phyloP scores from a whole-genome alignment of 2,329 filamentous ascomycete genomes.

The Claviceps sp. region DNA sequence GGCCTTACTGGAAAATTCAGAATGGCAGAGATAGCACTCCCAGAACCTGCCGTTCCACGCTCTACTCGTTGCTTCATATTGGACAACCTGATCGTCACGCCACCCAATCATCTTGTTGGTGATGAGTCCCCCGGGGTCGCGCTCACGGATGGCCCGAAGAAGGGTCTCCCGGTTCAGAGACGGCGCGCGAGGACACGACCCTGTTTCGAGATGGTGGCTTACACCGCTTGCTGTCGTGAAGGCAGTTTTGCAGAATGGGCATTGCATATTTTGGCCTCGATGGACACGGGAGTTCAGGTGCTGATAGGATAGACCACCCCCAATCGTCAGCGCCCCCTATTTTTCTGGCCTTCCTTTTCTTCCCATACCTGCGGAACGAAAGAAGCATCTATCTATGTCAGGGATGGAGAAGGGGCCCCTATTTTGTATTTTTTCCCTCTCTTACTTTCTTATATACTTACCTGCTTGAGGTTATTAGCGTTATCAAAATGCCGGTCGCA shows the following conservation, averaged over 20 bases:
- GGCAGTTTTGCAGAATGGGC: slow-evolving; percentile 37
- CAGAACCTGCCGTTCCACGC: slow-evolving; percentile 28
- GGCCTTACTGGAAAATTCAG: slow-evolving; percentile 20
- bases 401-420: no score
- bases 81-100: slow-evolving; percentile 15
- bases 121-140: slow-evolving; percentile 33
- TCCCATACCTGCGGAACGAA: no score
- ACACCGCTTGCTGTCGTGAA: slow-evolving; percentile 39
- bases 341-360: no score
- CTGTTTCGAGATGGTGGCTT: slow-evolving; percentile 39
- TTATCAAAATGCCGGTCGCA: slow-evolving; percentile 21
- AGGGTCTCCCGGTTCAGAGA: slow-evolving; percentile 33
- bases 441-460: slow-evolving; percentile 7
- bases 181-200: slow-evolving; percentile 32
- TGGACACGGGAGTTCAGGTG: slow-evolving; percentile 42
- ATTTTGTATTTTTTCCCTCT: neutral
- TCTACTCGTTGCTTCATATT: slow-evolving; percentile 21
- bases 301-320: slow-evolving; percentile 18
- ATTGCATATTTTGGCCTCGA: slow-evolving; percentile 28
- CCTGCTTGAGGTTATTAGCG: slow-evolving; percentile 19
- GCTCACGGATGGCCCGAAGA: slow-evolving; percentile 27
- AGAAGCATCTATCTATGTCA: no score
- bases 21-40: slow-evolving; percentile 29
- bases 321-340: no score
- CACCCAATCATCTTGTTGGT: slow-evolving; percentile 36